Evolutionary conservation across 179 eudicot genomes (phyloP), one percentile per base, ranked within the genome.

Genomic region (Patellifolia procumbens): DNA sequence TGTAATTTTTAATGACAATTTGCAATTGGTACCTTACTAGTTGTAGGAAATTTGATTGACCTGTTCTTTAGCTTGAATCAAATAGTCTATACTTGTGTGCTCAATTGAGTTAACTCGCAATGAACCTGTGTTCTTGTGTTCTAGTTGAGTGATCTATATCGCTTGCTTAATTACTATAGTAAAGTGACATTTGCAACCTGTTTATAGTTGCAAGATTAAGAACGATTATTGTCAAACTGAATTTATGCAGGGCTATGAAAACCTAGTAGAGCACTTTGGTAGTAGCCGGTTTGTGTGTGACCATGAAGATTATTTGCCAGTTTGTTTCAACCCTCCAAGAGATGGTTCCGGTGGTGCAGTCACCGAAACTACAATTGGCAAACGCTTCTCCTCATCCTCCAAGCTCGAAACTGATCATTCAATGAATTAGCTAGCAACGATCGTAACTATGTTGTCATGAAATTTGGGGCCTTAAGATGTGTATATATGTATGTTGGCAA

Each of bases 291-390:
- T 79, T 26, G 17, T 46, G 22, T 79, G 82, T 20, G 28, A 49
- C 63, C 56, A 74, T 2, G 74, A 79, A 4, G 78, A 79, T 13
- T 79, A 67, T 35, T 37, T 79, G 68, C 82, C 78, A 16, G 63
- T 68, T 45, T 74, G 78, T 64, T 79, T 79, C 69, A 59, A 51
- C 43, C 82, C 82, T 39, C 82, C 82, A 0, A 68, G 78, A 74
- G 82, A 79, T 24, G 82, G 82, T 20, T 74, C 78, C 0, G 64
- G 78, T 24, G 51, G 26, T 24, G 20, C 62, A 10, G 78, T 74
- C 39, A 22, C 37, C 7, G 70, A 45, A 68, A 79, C 69, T 24
- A 68, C 62, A 11, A 48, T 79, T 35, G 82, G 82, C 17, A 51
- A 34, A 28, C 74, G 53, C 22, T 5, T 79, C 42, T 34, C 74